phyloP scores from a whole-genome alignment of 352 stramenopile species.

The Pythium vanterpoolii region DNA sequence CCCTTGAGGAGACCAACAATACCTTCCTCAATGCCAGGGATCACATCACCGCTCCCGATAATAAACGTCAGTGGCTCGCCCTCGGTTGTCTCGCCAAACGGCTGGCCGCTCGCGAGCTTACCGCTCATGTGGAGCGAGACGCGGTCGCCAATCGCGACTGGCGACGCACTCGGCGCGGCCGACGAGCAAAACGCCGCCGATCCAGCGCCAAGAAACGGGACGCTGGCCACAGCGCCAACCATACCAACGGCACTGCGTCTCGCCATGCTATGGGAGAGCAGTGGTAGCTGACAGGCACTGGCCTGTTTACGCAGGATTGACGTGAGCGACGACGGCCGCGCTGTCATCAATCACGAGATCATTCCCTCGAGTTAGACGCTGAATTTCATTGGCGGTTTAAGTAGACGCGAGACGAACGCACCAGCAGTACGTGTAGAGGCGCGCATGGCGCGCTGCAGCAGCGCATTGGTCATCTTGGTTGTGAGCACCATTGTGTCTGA shows the following conservation, averaged over 20 bases:
- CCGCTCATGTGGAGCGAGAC: slow-evolving; percentile 69
- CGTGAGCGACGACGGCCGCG: background rate
- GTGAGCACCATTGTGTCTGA: slow-evolving; percentile 14
- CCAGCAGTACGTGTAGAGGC: slow-evolving; percentile 4
- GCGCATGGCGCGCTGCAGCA: slow-evolving; percentile 20
- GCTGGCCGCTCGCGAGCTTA: slow-evolving; percentile 52
- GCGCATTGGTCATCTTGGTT: slow-evolving; percentile 12
- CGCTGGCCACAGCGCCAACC: slow-evolving; percentile 1
- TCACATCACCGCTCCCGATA: slow-evolving; percentile 63
- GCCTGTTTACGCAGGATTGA: slow-evolving; percentile 6
- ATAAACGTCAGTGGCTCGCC: slow-evolving; percentile 64
- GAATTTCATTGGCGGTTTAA: background rate
- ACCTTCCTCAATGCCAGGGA: slow-evolving; percentile 66
- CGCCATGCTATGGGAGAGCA: slow-evolving; percentile 9
- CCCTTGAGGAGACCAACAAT: slow-evolving; percentile 67
- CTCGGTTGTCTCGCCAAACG: slow-evolving; percentile 48
- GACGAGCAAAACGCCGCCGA: slow-evolving; percentile 26
- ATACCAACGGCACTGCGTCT: background rate
- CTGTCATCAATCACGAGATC: background rate
- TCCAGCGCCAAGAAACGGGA: slow-evolving; percentile 9
- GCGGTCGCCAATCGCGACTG: slow-evolving; percentile 57
- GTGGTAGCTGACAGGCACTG: slow-evolving; percentile 15
- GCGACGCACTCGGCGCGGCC: slow-evolving; percentile 13
- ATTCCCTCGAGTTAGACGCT: background rate
- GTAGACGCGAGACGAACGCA: background rate